A percentile compares a stretch with the other conserved stretches of the same genome.
phyloP scores from a whole-genome alignment of 371 early-diverging fungal genomes.

The Apophysomyces elegans region DNA sequence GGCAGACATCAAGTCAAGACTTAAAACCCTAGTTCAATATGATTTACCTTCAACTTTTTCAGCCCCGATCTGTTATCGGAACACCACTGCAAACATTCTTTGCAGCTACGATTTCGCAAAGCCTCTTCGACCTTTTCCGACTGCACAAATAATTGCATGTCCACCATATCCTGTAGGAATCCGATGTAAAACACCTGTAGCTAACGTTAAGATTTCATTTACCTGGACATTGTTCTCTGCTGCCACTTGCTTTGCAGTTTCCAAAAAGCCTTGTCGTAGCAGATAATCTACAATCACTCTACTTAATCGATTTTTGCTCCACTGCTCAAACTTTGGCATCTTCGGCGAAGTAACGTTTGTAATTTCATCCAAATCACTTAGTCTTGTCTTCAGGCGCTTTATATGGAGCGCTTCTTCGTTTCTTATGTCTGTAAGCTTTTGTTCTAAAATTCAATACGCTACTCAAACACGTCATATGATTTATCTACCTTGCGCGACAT shows the following conservation, averaged over 20 bases:
- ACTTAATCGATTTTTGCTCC: slow-evolving; percentile 84
- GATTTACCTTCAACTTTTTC: slow-evolving; percentile 63
- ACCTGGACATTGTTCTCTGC: slow-evolving; percentile 69
- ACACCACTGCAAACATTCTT: slow-evolving; percentile 92
- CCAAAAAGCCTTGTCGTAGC: slow-evolving; percentile 80
- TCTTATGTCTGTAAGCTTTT: slow-evolving; percentile 75
- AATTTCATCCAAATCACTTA: slow-evolving; percentile 78
- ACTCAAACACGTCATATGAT: not conserved
- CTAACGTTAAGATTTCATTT: slow-evolving; percentile 3
- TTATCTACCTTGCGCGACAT: slow-evolving; percentile 75
- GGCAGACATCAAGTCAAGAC: not conserved
- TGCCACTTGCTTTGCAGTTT: slow-evolving; percentile 77
- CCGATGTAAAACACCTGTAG: not conserved
- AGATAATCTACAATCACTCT: slow-evolving; percentile 93
- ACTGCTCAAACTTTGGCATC: slow-evolving; percentile 72
- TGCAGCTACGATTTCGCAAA: slow-evolving; percentile 73
- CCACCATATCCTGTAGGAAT: slow-evolving; percentile 77
- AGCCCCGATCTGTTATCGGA: slow-evolving; percentile 85
- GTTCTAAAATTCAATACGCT: not conserved
- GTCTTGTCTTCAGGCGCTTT: slow-evolving; percentile 70
- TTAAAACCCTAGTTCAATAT: not conserved
- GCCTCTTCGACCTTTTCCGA: slow-evolving; percentile 81
- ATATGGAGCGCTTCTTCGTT: slow-evolving; percentile 73
- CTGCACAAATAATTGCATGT: slow-evolving; percentile 86
- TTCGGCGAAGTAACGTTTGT: slow-evolving; percentile 62